Base-by-base conservation (phyloP, 352 stramenopile genomes). In the Discostella stelligera region DNA sequence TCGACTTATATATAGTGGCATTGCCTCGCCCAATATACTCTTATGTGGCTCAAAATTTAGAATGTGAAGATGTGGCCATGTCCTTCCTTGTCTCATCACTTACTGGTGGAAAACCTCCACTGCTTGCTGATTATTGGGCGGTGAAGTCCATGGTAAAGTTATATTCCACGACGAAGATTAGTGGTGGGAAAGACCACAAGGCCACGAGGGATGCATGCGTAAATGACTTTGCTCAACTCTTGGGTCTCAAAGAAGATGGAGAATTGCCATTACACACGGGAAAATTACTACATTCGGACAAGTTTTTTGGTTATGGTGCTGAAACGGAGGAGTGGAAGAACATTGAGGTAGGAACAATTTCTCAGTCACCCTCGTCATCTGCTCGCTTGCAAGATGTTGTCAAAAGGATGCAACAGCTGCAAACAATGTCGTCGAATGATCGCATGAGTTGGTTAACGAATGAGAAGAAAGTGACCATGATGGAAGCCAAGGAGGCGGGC, bases 11-110 rank as follows among this genome's bases (percentile, higher is more conserved):
- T 68, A 89, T 69, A 4, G 76, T 77, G 23, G 58, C 83, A 20
- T 41, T 90, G 13, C 82, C 86, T 8, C 32, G 56, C 18, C 39
- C 63, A 2, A 87, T 93, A 20, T 81, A 89, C 32, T 49, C 79
- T 25, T 79, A 65, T 18, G 73, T 92, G 10, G 80, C 61, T 13
- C 49, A 78, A 18, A 60, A 90, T 66, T 85, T 90, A 11, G 87
- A 93, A 79, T 93, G 86, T 53, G 86, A 93, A 79, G 88, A 93
- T 58, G 85, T 93, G 71, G 86, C 86, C 37, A 89, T 93, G 84
- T 86, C 61, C 39, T 90, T 90, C 60, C 79, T 89, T 20, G 79
- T 93, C 30, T 91, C 85, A 3, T 82, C 81, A 0, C 49, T 85
- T 7, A 92, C 86, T n/a, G 53, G 80, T 48, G 88, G 86, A 3